Evolutionary conservation across 2,329 filamentous ascomycete species (phyloP).

Genomic region (Pyricularia grisea): DNA sequence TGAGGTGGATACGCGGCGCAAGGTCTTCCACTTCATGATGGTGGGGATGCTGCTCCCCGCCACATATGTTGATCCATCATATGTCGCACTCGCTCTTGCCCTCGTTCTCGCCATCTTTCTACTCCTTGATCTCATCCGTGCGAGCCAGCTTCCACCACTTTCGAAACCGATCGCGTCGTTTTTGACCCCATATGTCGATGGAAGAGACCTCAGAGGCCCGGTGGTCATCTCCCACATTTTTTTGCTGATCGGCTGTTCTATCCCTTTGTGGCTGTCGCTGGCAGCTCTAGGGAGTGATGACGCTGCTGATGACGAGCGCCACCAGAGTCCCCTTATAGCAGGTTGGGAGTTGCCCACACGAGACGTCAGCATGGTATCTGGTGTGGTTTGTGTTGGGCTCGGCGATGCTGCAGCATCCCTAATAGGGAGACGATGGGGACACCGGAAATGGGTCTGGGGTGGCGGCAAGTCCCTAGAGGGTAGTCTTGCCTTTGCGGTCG

Average conservation of each 20-base stretch:
- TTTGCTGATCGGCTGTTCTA: slow-evolving; percentile 85
- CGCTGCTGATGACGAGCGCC: neutral
- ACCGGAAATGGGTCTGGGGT: slow-evolving; percentile 90
- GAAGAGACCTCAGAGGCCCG: slow-evolving; percentile 82
- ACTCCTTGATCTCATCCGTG: slow-evolving; percentile 78
- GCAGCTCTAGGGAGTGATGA: slow-evolving; percentile 55
- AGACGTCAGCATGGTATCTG: slow-evolving; percentile 84
- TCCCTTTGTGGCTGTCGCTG: slow-evolving; percentile 84
- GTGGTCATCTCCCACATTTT: slow-evolving; percentile 97
- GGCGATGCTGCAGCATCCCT: slow-evolving; percentile 90
- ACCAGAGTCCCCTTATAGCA: slow-evolving; percentile 31
- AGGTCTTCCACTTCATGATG: slow-evolving; percentile 98
- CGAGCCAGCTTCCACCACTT: slow-evolving; percentile 82
- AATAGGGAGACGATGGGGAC: slow-evolving; percentile 77
- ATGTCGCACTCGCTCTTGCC: slow-evolving; percentile 68
- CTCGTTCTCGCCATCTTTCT: slow-evolving; percentile 78
- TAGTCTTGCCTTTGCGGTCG: slow-evolving; percentile 67
- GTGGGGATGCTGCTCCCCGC: slow-evolving; percentile 88
- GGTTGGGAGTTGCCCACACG: slow-evolving; percentile 69
- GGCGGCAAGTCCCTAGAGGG: slow-evolving; percentile 95
- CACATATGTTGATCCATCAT: slow-evolving; percentile 78
- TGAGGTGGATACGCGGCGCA: slow-evolving; percentile 90
- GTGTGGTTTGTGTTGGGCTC: slow-evolving; percentile 88
- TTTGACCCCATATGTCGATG: slow-evolving; percentile 88
- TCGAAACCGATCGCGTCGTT: slow-evolving; percentile 80